phyloP scores from a whole-genome alignment of 495 filamentous ascomycete species.

The Penicillium simplicissimum region DNA sequence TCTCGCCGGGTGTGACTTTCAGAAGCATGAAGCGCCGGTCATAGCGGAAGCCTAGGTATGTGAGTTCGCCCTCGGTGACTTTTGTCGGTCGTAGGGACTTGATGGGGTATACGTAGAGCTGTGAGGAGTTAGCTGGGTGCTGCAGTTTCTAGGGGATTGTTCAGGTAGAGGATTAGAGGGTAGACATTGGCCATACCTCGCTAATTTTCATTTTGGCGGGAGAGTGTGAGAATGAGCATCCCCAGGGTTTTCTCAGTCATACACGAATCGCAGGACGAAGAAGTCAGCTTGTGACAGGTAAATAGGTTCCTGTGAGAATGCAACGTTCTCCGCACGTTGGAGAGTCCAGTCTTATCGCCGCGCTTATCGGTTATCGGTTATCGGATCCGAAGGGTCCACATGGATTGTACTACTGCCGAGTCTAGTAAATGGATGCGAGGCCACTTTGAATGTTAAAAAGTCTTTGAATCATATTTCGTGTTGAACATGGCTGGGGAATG shows the following conservation, averaged over 20 bases:
- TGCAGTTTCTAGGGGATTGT: neutral
- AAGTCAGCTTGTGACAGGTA: neutral
- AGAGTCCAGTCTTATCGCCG: neutral
- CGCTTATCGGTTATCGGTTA: constrained; percentile 14
- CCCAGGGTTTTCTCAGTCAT: neutral
- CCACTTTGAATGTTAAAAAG: neutral
- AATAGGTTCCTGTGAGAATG: neutral
- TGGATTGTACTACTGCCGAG: neutral
- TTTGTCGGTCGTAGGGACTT: constrained; percentile 74
- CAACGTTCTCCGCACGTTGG: neutral
- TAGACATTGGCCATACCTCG: constrained; percentile 39
- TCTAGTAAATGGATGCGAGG: neutral
- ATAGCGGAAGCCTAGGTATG: constrained; percentile 66
- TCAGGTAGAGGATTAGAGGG: neutral
- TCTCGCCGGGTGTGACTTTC: constrained; percentile 43
- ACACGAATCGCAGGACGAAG: neutral
- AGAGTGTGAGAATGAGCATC: neutral
- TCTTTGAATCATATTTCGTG: constrained; percentile 31
- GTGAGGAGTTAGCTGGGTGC: neutral
- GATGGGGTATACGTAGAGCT: constrained; percentile 89
- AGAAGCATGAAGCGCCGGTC: constrained; percentile 83
- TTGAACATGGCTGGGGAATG: constrained; percentile 26
- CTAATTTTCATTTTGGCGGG: constrained; percentile 36
- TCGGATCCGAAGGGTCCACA: neutral
- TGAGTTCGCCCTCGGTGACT: constrained; percentile 56